Percentiles rank a stretch among this genome's conserved stretches.
phyloP scores from a whole-genome alignment of 331 rosid species.

The Dryas integrifolia region DNA sequence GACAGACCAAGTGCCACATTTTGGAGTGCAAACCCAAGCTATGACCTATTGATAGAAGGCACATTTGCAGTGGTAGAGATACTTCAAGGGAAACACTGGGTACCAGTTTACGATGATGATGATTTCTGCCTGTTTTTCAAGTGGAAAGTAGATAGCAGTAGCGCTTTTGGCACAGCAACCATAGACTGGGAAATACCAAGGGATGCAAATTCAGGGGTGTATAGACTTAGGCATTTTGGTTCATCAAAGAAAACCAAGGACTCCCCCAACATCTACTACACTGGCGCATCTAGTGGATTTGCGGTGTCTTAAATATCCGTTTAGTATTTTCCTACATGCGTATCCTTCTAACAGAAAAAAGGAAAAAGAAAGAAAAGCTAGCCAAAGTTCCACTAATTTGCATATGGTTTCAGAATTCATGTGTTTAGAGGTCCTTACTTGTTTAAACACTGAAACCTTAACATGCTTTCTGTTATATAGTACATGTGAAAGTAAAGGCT shows the following conservation, averaged over 20 bases:
- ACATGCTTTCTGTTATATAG: neutral
- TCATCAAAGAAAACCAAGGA: slow-evolving; percentile 42
- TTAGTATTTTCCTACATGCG: neutral
- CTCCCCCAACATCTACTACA: slow-evolving; percentile 53
- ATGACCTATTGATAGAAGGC: slow-evolving; percentile 72
- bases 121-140: slow-evolving; percentile 63
- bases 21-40: slow-evolving; percentile 75
- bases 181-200: slow-evolving; percentile 73
- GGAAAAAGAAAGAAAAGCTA: neutral
- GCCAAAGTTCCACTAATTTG: neutral
- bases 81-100: slow-evolving; percentile 57
- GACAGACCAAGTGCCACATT: slow-evolving; percentile 55
- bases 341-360: neutral
- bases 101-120: slow-evolving; percentile 60
- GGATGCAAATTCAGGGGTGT: slow-evolving; percentile 51
- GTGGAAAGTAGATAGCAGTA: slow-evolving; percentile 53
- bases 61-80: slow-evolving; percentile 63
- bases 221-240: slow-evolving; percentile 72
- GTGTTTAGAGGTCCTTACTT: neutral
- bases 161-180: slow-evolving; percentile 40
- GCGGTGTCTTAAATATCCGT: slow-evolving; percentile 41
- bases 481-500: neutral
- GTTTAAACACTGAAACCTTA: neutral
- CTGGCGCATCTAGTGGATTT: slow-evolving; percentile 71
- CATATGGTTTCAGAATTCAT: neutral